phyloP scores from a whole-genome alignment of 83 land plant genomes.

The Larix sibirica region DNA sequence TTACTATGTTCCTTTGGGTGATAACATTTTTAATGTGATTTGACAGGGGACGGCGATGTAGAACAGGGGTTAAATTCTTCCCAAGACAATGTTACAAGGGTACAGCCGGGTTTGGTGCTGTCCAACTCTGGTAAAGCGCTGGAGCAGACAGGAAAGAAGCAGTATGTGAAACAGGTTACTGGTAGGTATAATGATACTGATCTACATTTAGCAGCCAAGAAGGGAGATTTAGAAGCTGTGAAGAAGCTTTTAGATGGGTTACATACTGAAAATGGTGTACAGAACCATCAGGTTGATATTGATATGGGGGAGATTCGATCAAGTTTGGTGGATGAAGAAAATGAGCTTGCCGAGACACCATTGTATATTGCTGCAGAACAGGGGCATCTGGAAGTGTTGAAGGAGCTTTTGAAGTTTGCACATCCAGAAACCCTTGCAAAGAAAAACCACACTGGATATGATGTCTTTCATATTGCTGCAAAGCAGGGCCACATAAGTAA shows the following conservation, averaged over 20 bases:
- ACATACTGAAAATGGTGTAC: conserved; percentile 39
- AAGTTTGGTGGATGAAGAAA: conserved; percentile 62
- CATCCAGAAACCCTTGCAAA: conserved; percentile 37
- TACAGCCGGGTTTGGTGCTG: conserved; percentile 28
- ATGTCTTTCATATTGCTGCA: conserved; percentile 61
- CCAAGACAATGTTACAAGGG: not conserved
- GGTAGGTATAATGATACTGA: conserved; percentile 78
- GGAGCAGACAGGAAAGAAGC: conserved; percentile 39
- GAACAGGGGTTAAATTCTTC: not conserved
- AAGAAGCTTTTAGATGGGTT: conserved; percentile 38
- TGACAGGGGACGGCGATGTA: not conserved
- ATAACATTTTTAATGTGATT: not conserved
- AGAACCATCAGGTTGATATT: conserved; percentile 39
- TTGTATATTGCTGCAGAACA: conserved; percentile 60
- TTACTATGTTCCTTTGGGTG: not conserved
- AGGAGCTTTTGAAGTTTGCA: conserved; percentile 46
- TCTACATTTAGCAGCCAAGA: conserved; percentile 64
- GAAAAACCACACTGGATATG: conserved; percentile 51
- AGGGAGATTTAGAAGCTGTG: conserved; percentile 58
- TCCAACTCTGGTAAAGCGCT: conserved; percentile 54
- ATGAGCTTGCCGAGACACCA: conserved; percentile 69
- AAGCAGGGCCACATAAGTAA: conserved; percentile 60
- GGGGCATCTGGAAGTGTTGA: conserved; percentile 55
- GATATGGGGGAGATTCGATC: conserved; percentile 58
- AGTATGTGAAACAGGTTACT: conserved; percentile 76